Conservation (phyloP, 495 filamentous ascomycete species). For the Platismatia glauca region DNA sequence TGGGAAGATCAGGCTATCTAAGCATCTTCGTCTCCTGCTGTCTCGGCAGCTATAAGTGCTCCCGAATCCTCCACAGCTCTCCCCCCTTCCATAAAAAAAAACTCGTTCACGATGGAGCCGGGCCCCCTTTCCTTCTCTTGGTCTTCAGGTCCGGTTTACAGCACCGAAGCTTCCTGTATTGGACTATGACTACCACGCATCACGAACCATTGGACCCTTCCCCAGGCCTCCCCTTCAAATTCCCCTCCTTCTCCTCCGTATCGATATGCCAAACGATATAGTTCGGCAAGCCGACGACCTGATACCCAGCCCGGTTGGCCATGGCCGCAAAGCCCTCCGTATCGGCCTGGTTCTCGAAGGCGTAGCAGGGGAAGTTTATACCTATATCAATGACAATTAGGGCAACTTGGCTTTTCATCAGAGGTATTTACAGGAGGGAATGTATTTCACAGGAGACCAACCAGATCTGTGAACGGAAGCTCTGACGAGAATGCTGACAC, state of each 20-base stretch:
- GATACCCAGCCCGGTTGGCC: constrained; percentile 75
- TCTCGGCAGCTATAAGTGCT: too few relatives aligned
- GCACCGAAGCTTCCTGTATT: too few relatives aligned
- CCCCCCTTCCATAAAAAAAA: too few relatives aligned
- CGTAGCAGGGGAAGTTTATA: constrained; percentile 77
- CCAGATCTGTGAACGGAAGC: constrained; percentile 75
- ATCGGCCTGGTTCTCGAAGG: constrained; percentile 83
- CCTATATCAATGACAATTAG: constrained; percentile 37
- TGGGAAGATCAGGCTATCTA: too few relatives aligned
- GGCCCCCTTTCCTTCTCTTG: too few relatives aligned
- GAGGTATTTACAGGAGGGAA: too few relatives aligned
- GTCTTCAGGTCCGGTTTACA: too few relatives aligned
- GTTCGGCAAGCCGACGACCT: constrained; percentile 69
- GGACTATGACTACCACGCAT: too few relatives aligned
- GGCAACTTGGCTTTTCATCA: background rate
- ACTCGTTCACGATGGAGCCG: too few relatives aligned
- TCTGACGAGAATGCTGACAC: constrained; percentile 77
- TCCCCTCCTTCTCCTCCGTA: constrained; percentile 73
- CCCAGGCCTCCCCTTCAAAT: constrained; percentile 32
- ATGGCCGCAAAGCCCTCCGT: constrained; percentile 84
- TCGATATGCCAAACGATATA: constrained; percentile 86
- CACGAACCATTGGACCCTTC: background rate
- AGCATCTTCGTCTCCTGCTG: too few relatives aligned
- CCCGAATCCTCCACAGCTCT: too few relatives aligned
- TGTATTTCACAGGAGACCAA: constrained; percentile 28